Percentiles rank a stretch among this genome's conserved stretches.
Evolutionary conservation across 1,284 basidiomycete species (phyloP).

Genomic region (Apiotrichum veenhuisii): DNA sequence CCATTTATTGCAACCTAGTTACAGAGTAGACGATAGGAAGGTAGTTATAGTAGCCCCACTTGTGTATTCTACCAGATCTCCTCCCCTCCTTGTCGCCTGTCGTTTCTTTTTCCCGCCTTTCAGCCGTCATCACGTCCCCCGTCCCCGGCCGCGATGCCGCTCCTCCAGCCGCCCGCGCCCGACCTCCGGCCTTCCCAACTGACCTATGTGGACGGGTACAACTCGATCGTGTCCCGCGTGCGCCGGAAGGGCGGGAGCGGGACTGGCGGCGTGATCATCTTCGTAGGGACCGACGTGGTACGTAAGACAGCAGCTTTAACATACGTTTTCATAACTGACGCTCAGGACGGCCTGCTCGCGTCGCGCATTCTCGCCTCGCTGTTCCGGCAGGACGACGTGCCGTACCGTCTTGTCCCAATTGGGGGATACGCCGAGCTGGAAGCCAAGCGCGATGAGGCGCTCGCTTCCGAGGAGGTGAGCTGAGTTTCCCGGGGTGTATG

Average conservation of each 20-base stretch:
- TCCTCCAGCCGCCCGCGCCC: constrained; percentile 45
- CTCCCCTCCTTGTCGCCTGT: too few relatives aligned
- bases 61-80: too few relatives aligned
- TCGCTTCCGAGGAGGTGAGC: constrained; percentile 28
- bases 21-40: too few relatives aligned
- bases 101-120: too few relatives aligned
- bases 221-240: constrained; percentile 67
- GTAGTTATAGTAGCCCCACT: too few relatives aligned
- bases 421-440: constrained; percentile 76
- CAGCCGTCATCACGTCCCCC: neutral
- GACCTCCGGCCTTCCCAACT: constrained; percentile 40
- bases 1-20: too few relatives aligned
- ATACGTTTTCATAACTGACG: constrained; percentile 5
- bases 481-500: too few relatives aligned
- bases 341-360: constrained; percentile 43
- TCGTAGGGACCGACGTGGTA: constrained; percentile 45
- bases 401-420: constrained; percentile 86
- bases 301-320: constrained; percentile 13
- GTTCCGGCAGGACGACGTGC: constrained; percentile 89
- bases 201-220: constrained; percentile 73
- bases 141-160: constrained; percentile 35
- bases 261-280: constrained; percentile 45
- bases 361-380: constrained; percentile 76
- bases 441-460: constrained; percentile 63
- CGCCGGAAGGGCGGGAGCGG: constrained; percentile 31